A percentile compares a stretch with the other conserved stretches of the same genome.
These are phyloP conservation scores for Solidago caesia DNA, from an alignment of 129 eudicot genomes.

Conservation along the genomic window DNA sequence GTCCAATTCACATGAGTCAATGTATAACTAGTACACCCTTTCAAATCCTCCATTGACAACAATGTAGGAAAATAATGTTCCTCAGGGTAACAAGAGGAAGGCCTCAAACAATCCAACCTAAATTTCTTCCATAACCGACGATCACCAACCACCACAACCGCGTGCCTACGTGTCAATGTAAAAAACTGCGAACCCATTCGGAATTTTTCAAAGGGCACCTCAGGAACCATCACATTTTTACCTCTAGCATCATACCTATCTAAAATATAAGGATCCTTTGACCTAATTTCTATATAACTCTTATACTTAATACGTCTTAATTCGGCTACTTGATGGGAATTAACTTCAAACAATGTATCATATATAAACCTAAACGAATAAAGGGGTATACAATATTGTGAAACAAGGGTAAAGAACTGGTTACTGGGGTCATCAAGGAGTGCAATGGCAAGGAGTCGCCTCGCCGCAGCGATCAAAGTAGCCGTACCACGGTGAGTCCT, in stretches of 20 bases:
- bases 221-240: slow-evolving; percentile 65
- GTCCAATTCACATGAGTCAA: slow-evolving; percentile 95
- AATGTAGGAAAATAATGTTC: slow-evolving; percentile 94
- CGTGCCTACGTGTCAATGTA: slow-evolving; percentile 56
- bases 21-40: slow-evolving; percentile 64
- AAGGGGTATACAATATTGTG: slow-evolving; percentile 79
- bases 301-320: slow-evolving; percentile 18
- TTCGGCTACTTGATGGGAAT: slow-evolving; percentile 34
- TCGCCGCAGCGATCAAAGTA: slow-evolving; percentile 78
- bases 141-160: slow-evolving; percentile 61
- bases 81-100: slow-evolving; percentile 84
- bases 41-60: slow-evolving; percentile 78
- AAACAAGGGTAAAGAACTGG: slow-evolving; percentile 61
- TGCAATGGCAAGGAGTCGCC: slow-evolving; percentile 82
- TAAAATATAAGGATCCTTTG: slow-evolving; percentile 34
- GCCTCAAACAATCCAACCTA: slow-evolving; percentile 49
- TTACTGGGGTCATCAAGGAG: slow-evolving; percentile 64
- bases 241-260: slow-evolving; percentile 85
- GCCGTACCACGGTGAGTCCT: slow-evolving; percentile 70
- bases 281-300: slow-evolving; percentile 70
- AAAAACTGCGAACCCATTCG: slow-evolving; percentile 91
- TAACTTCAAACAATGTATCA: slow-evolving; percentile 33
- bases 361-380: slow-evolving; percentile 64
- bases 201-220: slow-evolving; percentile 55
- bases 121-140: slow-evolving; percentile 86